Conservation (phyloP, 192 early-diverging fungal species). For the Thamnidium elegans region DNA sequence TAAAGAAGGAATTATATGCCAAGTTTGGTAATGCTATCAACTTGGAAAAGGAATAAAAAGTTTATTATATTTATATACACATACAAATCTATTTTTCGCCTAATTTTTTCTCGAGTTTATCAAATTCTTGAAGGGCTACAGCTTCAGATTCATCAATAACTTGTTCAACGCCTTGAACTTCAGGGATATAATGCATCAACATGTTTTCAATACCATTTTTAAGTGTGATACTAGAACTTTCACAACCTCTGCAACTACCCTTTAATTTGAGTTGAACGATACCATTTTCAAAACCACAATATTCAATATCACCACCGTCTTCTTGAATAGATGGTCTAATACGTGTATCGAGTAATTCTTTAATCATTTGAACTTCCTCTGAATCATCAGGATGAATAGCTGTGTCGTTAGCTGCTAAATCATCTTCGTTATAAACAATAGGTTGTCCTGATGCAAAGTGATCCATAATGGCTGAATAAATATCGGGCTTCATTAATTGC, state of each 20-base stretch:
- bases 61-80: neutral
- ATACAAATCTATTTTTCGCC: conserved; percentile 18
- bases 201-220: conserved; percentile 99
- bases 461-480: conserved; percentile 95
- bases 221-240: conserved; percentile 83
- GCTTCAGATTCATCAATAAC: conserved; percentile 83
- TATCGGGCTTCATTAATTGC: conserved; percentile 97
- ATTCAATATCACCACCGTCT: conserved; percentile 99
- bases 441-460: conserved; percentile 83
- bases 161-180: conserved; percentile 85
- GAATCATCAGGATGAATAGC: conserved; percentile 76
- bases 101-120: conserved; percentile 73
- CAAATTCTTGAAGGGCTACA: conserved; percentile 80
- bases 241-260: conserved; percentile 95
- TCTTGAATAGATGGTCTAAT: conserved; percentile 97
- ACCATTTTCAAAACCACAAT: conserved; percentile 83
- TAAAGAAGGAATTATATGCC: conserved; percentile 85
- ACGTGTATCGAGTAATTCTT: conserved; percentile 93
- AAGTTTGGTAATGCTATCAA: conserved; percentile 97
- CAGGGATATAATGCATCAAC: conserved; percentile 98
- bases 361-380: conserved; percentile 96
- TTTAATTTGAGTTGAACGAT: conserved; percentile 89
- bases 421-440: conserved; percentile 60
- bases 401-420: conserved; percentile 52
- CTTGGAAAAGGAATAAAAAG: conserved; percentile 74